A percentile compares a stretch with the other conserved stretches of the same genome.
Conservation (phyloP, 2,329 filamentous ascomycete genomes). For the Alternaria arbusti region DNA sequence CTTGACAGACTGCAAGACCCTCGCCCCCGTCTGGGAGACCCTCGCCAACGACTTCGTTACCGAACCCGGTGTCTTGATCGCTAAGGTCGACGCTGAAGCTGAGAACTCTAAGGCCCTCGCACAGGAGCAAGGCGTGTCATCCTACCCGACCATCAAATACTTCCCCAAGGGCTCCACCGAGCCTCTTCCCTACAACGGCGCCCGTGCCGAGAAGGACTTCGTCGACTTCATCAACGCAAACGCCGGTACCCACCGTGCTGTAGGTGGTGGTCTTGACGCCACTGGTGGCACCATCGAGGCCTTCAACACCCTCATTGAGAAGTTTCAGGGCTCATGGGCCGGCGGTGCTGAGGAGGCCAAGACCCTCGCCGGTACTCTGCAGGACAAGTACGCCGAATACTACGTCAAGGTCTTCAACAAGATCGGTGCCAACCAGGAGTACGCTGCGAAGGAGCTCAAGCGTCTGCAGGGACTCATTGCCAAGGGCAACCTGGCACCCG, state of each 20-base stretch:
- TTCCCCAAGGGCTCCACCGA: conserved; percentile 85
- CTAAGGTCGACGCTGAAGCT: conserved; percentile 94
- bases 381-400: conserved; percentile 89
- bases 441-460: conserved; percentile 83
- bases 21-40: conserved; percentile 89
- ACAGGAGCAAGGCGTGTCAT: conserved; percentile 75
- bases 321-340: conserved; percentile 69
- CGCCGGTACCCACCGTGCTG: conserved; percentile 81
- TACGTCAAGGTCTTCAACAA: conserved; percentile 92
- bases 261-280: conserved; percentile 79
- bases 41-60: conserved; percentile 80
- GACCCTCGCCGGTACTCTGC: conserved; percentile 70
- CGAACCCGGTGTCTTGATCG: conserved; percentile 82
- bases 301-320: conserved; percentile 77
- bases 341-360: conserved; percentile 73
- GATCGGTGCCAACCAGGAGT: conserved; percentile 76
- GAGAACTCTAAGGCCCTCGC: conserved; percentile 82
- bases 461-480: conserved; percentile 79
- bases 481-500: conserved; percentile 83
- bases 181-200: conserved; percentile 73
- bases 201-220: conserved; percentile 77
- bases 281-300: conserved; percentile 81
- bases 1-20: conserved; percentile 86
- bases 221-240: conserved; percentile 86
- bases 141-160: conserved; percentile 98